These are phyloP conservation scores for Vaccinium myrtillus DNA, from an alignment of 148 eudicot species.

Conservation along the genomic window DNA sequence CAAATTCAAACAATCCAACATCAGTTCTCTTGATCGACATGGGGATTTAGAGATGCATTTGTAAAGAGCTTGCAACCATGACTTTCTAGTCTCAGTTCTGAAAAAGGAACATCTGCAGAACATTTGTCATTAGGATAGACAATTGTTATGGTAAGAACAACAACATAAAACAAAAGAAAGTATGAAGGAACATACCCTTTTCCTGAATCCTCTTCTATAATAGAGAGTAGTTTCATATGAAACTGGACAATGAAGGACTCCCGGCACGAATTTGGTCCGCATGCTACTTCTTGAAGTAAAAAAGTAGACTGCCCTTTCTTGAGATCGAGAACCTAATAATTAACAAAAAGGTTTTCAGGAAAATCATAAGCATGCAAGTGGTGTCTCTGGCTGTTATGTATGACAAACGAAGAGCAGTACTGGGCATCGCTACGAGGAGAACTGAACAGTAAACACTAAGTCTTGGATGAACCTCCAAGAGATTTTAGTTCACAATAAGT, in stretches of 20 bases:
- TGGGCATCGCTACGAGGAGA: background rate
- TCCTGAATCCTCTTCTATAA: slow-evolving; percentile 22
- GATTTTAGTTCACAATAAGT: background rate
- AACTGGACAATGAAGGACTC: slow-evolving; percentile 13
- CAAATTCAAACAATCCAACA: slow-evolving; percentile 12
- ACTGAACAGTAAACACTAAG: background rate
- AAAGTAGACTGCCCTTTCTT: slow-evolving; percentile 25
- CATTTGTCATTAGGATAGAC: background rate
- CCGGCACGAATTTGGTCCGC: slow-evolving; percentile 12
- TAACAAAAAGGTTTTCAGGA: slow-evolving; percentile 11
- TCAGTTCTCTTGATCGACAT: slow-evolving; percentile 14
- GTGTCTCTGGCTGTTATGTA: background rate
- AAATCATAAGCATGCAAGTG: background rate
- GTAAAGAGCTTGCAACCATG: slow-evolving; percentile 25
- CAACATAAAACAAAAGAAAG: background rate
- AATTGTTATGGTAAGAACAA: background rate
- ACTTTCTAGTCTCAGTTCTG: slow-evolving; percentile 15
- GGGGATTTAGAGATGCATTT: slow-evolving; percentile 15
- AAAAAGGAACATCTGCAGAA: slow-evolving; percentile 18
- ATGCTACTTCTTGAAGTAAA: slow-evolving; percentile 27
- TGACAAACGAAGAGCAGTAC: background rate
- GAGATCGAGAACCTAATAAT: slow-evolving; percentile 24
- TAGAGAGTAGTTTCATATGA: slow-evolving; percentile 28
- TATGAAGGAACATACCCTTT: slow-evolving; percentile 19
- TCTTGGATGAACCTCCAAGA: background rate